Percentiles rank a stretch among this genome's conserved stretches.
These are phyloP conservation scores for Peronospora belbahrii DNA, from an alignment of 352 stramenopile genomes.

Conservation along the genomic window DNA sequence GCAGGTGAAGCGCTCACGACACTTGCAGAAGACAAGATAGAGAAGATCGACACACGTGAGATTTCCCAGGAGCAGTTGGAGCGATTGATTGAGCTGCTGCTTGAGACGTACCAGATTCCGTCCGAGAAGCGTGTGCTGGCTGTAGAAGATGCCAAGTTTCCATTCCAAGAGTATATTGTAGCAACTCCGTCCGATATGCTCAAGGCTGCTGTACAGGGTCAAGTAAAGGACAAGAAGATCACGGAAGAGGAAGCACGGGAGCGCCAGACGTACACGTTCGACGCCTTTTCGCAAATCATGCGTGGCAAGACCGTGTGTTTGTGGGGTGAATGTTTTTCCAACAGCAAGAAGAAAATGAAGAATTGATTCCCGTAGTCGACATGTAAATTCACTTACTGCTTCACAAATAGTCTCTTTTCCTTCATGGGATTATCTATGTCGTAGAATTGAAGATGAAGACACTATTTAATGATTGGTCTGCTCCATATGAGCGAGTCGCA, in stretches of 20 bases:
- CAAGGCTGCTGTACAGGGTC: constrained; percentile 27
- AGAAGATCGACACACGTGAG: constrained; percentile 31
- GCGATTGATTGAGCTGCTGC: constrained; percentile 50
- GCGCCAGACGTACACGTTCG: constrained; percentile 54
- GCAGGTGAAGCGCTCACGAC: constrained; percentile 12
- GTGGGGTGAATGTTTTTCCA: constrained; percentile 82
- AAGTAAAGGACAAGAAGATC: constrained; percentile 44
- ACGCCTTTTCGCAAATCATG: constrained; percentile 73
- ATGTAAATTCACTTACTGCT: neutral
- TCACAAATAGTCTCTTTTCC: neutral
- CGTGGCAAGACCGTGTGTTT: constrained; percentile 72
- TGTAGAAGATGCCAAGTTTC: constrained; percentile 58
- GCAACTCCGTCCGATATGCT: constrained; percentile 35
- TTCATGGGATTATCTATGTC: too few relatives aligned
- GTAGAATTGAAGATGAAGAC: too few relatives aligned
- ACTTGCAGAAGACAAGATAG: constrained; percentile 4
- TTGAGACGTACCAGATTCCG: constrained; percentile 77
- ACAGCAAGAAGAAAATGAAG: constrained; percentile 80
- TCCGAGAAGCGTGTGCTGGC: constrained; percentile 78
- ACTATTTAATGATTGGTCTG: constrained; percentile 5
- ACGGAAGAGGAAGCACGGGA: constrained; percentile 45
- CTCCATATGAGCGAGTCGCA: constrained; percentile 52
- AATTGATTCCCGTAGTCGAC: constrained; percentile 31
- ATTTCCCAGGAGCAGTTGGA: constrained; percentile 56
- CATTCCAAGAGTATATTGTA: constrained; percentile 67